Percentiles rank a stretch among this genome's conserved stretches.
phyloP scores from a whole-genome alignment of 1,284 basidiomycete species.

The Boletus sp. region DNA sequence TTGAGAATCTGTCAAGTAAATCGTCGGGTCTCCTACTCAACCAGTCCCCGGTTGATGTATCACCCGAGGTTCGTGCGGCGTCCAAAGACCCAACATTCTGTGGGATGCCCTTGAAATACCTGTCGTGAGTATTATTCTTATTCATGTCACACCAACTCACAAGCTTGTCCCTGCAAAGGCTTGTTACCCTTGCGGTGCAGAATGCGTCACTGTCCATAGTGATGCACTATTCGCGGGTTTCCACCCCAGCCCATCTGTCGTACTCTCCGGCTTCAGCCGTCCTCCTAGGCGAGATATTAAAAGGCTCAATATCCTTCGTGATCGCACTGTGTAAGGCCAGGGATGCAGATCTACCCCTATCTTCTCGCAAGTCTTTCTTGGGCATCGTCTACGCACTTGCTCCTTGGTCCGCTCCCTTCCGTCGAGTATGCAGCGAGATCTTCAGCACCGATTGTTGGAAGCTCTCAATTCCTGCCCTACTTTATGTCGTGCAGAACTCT shows the following conservation, averaged over 20 bases:
- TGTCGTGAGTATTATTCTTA: conserved; percentile 46
- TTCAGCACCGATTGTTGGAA: conserved; percentile 93
- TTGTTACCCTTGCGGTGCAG: conserved; percentile 92
- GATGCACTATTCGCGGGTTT: conserved; percentile 93
- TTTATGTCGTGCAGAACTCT: conserved; percentile 95
- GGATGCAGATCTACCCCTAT: conserved; percentile 37
- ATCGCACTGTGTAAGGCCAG: conserved; percentile 56
- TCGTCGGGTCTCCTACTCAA: conserved; percentile 33
- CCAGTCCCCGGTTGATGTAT: conserved; percentile 30
- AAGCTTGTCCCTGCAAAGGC: conserved; percentile 41
- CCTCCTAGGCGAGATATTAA: conserved; percentile 89
- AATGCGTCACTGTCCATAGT: conserved; percentile 94
- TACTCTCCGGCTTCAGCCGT: conserved; percentile 95
- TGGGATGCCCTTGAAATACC: conserved; percentile 59
- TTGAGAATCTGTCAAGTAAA: conserved; percentile 30
- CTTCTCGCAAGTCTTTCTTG: conserved; percentile 47
- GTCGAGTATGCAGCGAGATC: conserved; percentile 50
- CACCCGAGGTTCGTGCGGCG: conserved; percentile 20
- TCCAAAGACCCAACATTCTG: conserved; percentile 41
- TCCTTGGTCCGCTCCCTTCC: conserved; percentile 46
- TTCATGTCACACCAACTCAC: not conserved
- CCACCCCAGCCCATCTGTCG: conserved; percentile 65
- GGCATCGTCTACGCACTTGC: conserved; percentile 34
- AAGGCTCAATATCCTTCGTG: conserved; percentile 84
- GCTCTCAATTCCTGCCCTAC: conserved; percentile 91